Base-by-base conservation (phyloP, 1,284 basidiomycete genomes). In the Clitocybe nebularis region DNA sequence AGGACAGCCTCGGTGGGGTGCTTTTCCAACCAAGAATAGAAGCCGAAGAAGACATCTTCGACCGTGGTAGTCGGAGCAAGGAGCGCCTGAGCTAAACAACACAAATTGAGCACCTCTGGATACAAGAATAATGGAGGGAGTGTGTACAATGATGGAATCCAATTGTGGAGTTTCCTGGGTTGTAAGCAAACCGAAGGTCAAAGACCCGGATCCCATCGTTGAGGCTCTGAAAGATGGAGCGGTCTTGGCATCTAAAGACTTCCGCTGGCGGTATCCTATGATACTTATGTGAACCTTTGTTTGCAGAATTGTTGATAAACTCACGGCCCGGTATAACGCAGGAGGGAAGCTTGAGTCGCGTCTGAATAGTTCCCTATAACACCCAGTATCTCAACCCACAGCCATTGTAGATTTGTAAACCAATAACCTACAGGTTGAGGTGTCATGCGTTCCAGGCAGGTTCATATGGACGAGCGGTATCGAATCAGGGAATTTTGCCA, bases 181-280 rank as follows among this genome's bases (percentile, higher is more conserved):
- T 72, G 51, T 69, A 72, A 0, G 69, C 66, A 24, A 63, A 57
- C 8, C 71, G 62, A 16, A 71, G 57, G 46, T 74, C 71, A 37
- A 74, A 72, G 10, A 68, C 67, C 9, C 70, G 67, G 21, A 74
- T 63, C 3, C 71, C 71, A 35, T 64, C 67, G 41, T 72, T 68
- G 10, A 74, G 54, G 40, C 66, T 67, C 32, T 70, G 64, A 16
- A 71, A 52, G 32, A 72, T 57, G 6, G 70, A 71, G 13, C 65
- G 63, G 44, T 71, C 59, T 50, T 74, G 71, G 34, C 71, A 72
- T 19, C 65, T 62, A 45, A 62, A 72, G 14, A 55, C 49, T 10
- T 44, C 48, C 13, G 69, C 61, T n/a, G 61, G 50, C 3, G 64
- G 60, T 13, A 70, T 62, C 19, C 67, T 69, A 30, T 9, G 10